Evolutionary conservation across 768 basidiomycete species (phyloP), one percentile per base, ranked within the genome.

Genomic region (Dioszegia aurantiaca): DNA sequence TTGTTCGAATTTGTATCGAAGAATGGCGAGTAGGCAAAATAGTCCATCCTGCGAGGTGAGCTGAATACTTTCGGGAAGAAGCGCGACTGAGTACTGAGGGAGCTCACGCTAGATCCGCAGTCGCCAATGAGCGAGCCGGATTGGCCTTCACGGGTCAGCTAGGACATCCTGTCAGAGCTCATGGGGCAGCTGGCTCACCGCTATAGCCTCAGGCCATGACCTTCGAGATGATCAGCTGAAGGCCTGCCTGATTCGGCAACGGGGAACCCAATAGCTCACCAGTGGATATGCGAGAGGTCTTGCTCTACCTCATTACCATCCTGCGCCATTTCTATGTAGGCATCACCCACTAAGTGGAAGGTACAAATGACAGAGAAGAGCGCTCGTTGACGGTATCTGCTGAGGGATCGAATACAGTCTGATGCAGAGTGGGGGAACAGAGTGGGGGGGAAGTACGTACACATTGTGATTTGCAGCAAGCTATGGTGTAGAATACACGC

Each of bases 21-120:
- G 59, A 73, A 73, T 16, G 72, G 72, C 8, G 72, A 73, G 27
- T 60, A 67, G 10, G 69, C 67, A 48, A 73, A 73, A 54, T 73
- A 73, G 55, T 73, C 72, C 58, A 73, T 56, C 55, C 70, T 72
- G 41, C 19, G 14, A 4, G 8, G 27, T 61, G 37, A 61, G 56
- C 55, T 31, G 5, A n/a, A 9, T 27, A 4, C 19, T 26, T 37
- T 19, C 33, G 27, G 33, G 6, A 14, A 24, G 3, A 5, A 24
- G n/a, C 30, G 8, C 12, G 23, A 12, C 43, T 19, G 6, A n/a
- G 16, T 37, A 16, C 4, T 28, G 14, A 16, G 53, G 21, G 1
- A 43, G 55, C 69, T 59, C 45, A 70, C 69, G 66, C 69, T 27
- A 68, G 47, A 24, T 70, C 69, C 1, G 65, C 45, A 14, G 57